Evolutionary conservation across 495 filamentous ascomycete species (phyloP), one percentile per base, ranked within the genome.

Genomic region (Evansstolkia leycettana): DNA sequence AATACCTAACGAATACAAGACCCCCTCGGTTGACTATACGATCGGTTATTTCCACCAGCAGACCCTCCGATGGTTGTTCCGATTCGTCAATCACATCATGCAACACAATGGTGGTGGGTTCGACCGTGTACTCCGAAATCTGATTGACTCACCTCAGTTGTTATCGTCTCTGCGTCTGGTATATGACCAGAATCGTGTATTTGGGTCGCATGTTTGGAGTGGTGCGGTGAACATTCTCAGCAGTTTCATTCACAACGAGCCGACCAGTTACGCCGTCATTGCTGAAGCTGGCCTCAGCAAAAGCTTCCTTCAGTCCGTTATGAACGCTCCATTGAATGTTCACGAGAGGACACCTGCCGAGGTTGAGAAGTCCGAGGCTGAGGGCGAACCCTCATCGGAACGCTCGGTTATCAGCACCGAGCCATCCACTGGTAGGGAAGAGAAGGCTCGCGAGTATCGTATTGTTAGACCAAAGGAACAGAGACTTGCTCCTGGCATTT

Each of bases 241-340:
- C 56, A 89, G 80, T 48, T 96, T 96, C 64, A 94, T 99, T 39
- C 92, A 99, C 57, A 95, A 96, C 51, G 92, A 99, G 47, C 92
- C 92, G 2, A 96, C 92, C 3, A 99, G 92, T 49, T 96, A 95
- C 50, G 77, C 82, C 17, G 84, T 93, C 12, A 87, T 99, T 44
- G 82, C 82, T 12, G 92, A 99, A 62, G 86, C 92, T 31, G 90
- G 90, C 18, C 66, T 96, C 34, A 85, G 86, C 40, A 78, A 80
- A 50, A 82, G 74, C 36, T 75, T 94, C 29, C 69, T 99, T 15
- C 75, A 85, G 47, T 72, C 84, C 11, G 70, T 94, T 18, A 87
- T 82, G n/a, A 66, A 77, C 2, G 48, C 40, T 25, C 51, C 55
- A 31, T 44, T 65, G 24, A 53, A 61, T 23, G 43, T 38, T 0